Conservation (phyloP, 1,284 basidiomycete genomes). For the Boletus sp. region DNA sequence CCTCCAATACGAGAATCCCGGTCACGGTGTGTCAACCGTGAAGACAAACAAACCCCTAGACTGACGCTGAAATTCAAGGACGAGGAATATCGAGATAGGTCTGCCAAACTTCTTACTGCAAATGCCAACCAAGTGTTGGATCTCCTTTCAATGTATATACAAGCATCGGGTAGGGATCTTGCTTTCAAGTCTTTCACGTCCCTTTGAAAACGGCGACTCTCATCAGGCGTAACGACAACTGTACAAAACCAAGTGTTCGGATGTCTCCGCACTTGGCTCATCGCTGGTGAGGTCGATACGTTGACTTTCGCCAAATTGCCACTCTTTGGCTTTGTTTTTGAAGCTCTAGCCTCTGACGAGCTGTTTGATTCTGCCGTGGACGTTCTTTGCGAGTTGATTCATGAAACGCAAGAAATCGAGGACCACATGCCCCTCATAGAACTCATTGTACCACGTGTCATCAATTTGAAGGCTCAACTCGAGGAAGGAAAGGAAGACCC, state of each 20-base stretch:
- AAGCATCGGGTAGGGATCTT: constrained; percentile 69
- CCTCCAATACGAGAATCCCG: constrained; percentile 83
- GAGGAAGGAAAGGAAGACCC: constrained; percentile 66
- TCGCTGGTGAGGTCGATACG: constrained; percentile 80
- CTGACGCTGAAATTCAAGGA: constrained; percentile 46
- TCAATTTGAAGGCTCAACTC: constrained; percentile 67
- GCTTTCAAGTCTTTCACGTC: background rate
- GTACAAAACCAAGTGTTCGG: constrained; percentile 89
- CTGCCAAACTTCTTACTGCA: constrained; percentile 62
- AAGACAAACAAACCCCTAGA: background rate
- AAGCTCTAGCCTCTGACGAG: constrained; percentile 78
- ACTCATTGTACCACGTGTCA: constrained; percentile 79
- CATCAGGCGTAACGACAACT: constrained; percentile 71
- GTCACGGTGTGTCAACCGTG: constrained; percentile 61
- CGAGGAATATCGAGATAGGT: constrained; percentile 73
- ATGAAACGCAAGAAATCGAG: constrained; percentile 97
- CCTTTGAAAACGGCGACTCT: constrained; percentile 1
- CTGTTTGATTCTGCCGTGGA: constrained; percentile 94
- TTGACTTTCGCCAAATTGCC: constrained; percentile 70
- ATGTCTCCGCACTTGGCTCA: constrained; percentile 85
- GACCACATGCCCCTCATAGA: constrained; percentile 91
- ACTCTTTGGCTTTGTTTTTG: constrained; percentile 81
- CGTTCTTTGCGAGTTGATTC: constrained; percentile 90
- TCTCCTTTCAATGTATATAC: constrained; percentile 85
- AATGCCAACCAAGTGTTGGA: constrained; percentile 76